Evolutionary conservation across 2,329 filamentous ascomycete genomes (phyloP).

Genomic region (Paecilomyces sp.): DNA sequence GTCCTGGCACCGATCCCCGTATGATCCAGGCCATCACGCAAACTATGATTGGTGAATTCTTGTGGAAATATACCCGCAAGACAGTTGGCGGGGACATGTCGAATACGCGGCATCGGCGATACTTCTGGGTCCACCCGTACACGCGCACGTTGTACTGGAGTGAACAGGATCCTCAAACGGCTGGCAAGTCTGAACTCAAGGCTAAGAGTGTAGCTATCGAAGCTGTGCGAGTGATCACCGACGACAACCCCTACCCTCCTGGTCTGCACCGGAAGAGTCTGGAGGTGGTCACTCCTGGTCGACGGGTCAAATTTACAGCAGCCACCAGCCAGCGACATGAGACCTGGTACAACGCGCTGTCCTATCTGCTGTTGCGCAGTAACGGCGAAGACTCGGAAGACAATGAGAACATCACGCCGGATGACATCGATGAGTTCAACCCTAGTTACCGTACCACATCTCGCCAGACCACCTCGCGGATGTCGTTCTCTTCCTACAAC

Average conservation of each 20-base stretch:
- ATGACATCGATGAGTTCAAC: slow-evolving; percentile 74
- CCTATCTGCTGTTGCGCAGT: slow-evolving; percentile 79
- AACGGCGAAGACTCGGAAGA: slow-evolving; percentile 52
- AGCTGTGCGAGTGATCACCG: slow-evolving; percentile 81
- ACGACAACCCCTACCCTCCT: slow-evolving; percentile 92
- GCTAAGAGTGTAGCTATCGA: slow-evolving; percentile 92
- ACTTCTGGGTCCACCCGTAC: slow-evolving; percentile 99
- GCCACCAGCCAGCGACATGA: slow-evolving; percentile 91
- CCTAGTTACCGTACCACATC: slow-evolving; percentile 52
- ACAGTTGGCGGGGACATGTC: slow-evolving; percentile 84
- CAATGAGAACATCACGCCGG: slow-evolving; percentile 50
- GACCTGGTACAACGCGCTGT: slow-evolving; percentile 96
- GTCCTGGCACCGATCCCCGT: slow-evolving; percentile 75
- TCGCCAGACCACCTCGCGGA: slow-evolving; percentile 45
- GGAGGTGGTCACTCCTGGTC: slow-evolving; percentile 79
- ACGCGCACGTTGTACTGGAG: slow-evolving; percentile 97
- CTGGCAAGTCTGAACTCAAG: slow-evolving; percentile 68
- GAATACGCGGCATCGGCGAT: slow-evolving; percentile 81
- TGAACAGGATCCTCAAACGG: slow-evolving; percentile 73
- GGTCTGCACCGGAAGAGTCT: slow-evolving; percentile 92
- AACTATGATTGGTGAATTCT: slow-evolving; percentile 97
- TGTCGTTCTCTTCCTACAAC: slow-evolving; percentile 72
- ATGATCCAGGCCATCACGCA: slow-evolving; percentile 99
- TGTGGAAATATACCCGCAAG: slow-evolving; percentile 99
- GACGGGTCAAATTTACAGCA: slow-evolving; percentile 88